A percentile compares a stretch with the other conserved stretches of the same genome.
These are phyloP conservation scores for Monocercomonoides exilis DNA, from an alignment of 78 protist species.

Conservation along the genomic window DNA sequence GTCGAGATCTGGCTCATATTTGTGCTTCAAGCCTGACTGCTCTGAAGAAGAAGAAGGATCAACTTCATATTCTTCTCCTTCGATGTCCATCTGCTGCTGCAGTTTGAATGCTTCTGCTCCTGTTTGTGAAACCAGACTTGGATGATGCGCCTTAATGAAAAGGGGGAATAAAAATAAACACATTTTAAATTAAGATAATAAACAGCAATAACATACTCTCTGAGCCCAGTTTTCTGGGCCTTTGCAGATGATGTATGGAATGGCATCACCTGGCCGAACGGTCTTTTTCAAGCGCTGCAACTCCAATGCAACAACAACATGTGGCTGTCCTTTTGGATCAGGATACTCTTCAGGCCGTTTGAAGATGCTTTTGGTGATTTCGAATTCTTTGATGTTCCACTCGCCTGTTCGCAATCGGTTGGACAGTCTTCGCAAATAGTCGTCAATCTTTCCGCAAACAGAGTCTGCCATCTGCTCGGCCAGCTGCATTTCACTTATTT, in stretches of 20 bases:
- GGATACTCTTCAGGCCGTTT: conserved; percentile 76
- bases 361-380: conserved; percentile 65
- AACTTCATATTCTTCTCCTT: too few relatives aligned
- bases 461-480: neutral
- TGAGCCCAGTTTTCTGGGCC: neutral
- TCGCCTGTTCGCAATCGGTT: conserved; percentile 7
- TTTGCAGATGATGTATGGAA: conserved; percentile 68
- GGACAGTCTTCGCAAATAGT: conserved; percentile 18
- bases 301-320: conserved; percentile 78
- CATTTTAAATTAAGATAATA: too few relatives aligned
- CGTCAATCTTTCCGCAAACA: conserved; percentile 13
- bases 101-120: too few relatives aligned
- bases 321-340: conserved; percentile 81
- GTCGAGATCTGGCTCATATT: neutral
- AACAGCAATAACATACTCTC: too few relatives aligned
- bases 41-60: neutral
- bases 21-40: neutral
- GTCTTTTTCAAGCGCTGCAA: conserved; percentile 68
- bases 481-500: neutral
- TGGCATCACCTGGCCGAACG: neutral
- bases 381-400: neutral
- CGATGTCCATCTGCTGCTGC: too few relatives aligned
- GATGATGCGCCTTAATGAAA: too few relatives aligned
- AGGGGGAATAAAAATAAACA: too few relatives aligned
- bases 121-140: too few relatives aligned